Base-by-base conservation (phyloP, 306 rosid species). In the Cicer pinnatifidum region DNA sequence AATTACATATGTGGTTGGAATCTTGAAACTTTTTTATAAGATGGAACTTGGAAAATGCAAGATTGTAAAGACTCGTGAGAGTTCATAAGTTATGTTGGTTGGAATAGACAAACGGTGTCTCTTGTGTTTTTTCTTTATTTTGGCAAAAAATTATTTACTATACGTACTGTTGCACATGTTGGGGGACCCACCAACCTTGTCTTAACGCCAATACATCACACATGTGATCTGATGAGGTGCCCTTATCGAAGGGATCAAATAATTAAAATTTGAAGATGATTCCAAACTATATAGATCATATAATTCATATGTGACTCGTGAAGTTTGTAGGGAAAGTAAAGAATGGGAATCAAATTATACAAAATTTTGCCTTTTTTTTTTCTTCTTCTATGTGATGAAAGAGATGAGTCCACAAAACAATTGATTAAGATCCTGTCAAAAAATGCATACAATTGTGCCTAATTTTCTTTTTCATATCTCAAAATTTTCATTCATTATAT, bases 191-290 rank as follows among this genome's bases (percentile, higher is more conserved):
- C 85, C 5, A 16, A 6, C 35, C 12, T 81, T 71, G 78, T 76
- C 85, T 72, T 48, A 16, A 66, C 44, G 39, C 66, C 37, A 12
- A 81, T 63, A 58, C 79, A 76, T 17, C 2, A 16, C 82, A 76
- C 85, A 76, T 76, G 85, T 81, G 85, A 76, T 43, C 62, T 75
- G 0, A 75, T 69, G 0, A 75, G 69, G 63, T 62, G 62, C 78
- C 59, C 69, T 70, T 69, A 51, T 67, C 58, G 15, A 20, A 56
- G 39, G 59, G 43, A 16, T 1, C 58, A 48, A 73, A 79, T 73
- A 44, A 56, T 59, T 67, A 17, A 12, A 54, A 8, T 54, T 12
- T 54, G 17, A 33, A 13, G 10, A n/a, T 17, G 38, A 16, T 79
- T 73, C 83, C 74, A 65, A 79, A 73, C 44, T 35, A 56, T 12